A percentile compares a stretch with the other conserved stretches of the same genome.
These are phyloP conservation scores for Kregervanrija fluxuum DNA, from an alignment of 805 yeast species.

Conservation along the genomic window DNA sequence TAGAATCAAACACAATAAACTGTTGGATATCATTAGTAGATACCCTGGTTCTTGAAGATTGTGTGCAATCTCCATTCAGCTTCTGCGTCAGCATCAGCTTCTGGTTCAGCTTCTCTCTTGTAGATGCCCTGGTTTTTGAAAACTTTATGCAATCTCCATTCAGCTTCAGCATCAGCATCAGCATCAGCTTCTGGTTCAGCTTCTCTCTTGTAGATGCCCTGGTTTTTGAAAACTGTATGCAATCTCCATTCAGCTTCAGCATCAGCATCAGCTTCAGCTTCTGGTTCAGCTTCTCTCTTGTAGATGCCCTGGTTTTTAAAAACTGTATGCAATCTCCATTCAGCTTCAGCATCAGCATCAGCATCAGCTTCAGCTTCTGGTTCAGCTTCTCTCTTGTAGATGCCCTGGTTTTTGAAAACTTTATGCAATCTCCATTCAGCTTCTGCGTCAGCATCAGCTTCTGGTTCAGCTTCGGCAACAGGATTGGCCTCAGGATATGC, in stretches of 20 bases:
- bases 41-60: constrained; percentile 3
- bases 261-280: too few species aligned
- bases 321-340: background rate
- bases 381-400: background rate
- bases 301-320: background rate
- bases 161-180: too few species aligned
- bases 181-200: too few species aligned
- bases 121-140: too few species aligned
- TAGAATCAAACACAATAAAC: too few species aligned
- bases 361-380: constrained; percentile 5
- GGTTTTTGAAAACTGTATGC: constrained; percentile 5
- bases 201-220: too few species aligned
- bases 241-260: constrained; percentile 3
- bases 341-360: constrained; percentile 1
- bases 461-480: constrained; percentile 3
- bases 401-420: background rate
- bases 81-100: constrained; percentile 1
- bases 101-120: too few species aligned
- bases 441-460: constrained; percentile 1
- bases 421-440: background rate
- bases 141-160: constrained; percentile 7
- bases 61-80: background rate
- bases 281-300: background rate
- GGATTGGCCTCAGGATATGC: constrained; percentile 2
- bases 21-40: background rate